Evolutionary conservation across 257 asterid genomes (phyloP).

Genomic region (Lycium ferocissimum): DNA sequence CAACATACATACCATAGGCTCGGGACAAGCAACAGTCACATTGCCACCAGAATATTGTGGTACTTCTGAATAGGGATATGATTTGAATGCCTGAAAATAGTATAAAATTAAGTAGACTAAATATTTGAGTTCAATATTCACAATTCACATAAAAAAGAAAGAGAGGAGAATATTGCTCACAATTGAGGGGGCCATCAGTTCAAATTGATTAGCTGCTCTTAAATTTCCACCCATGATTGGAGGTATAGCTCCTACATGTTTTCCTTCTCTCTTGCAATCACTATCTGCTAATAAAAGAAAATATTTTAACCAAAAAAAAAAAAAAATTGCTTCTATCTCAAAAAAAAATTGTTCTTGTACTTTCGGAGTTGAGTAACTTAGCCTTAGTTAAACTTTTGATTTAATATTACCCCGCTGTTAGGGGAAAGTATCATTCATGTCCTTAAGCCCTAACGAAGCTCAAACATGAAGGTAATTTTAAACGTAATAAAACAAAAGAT

Average conservation of each 20-base stretch:
- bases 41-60: conserved; percentile 4
- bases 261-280: conserved; percentile 1
- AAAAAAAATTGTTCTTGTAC: too few relatives aligned
- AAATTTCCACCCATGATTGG: conserved; percentile 5
- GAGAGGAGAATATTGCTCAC: background rate
- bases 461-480: too few relatives aligned
- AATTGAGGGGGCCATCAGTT: conserved; percentile 15
- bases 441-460: too few relatives aligned
- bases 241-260: background rate
- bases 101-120: background rate
- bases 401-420: too few relatives aligned
- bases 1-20: background rate
- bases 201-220: conserved; percentile 8
- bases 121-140: background rate
- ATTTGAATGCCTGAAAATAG: conserved; percentile 13
- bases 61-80: conserved; percentile 8
- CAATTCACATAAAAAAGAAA: background rate
- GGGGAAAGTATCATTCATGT: too few relatives aligned
- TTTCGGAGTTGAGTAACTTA: too few relatives aligned
- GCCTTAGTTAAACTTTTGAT: too few relatives aligned
- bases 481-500: too few relatives aligned
- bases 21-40: background rate
- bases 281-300: background rate
- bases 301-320: too few relatives aligned
- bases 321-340: background rate